Evolutionary conservation across 495 filamentous ascomycete genomes (phyloP).

Genomic region (Tetracladium marchalianum): DNA sequence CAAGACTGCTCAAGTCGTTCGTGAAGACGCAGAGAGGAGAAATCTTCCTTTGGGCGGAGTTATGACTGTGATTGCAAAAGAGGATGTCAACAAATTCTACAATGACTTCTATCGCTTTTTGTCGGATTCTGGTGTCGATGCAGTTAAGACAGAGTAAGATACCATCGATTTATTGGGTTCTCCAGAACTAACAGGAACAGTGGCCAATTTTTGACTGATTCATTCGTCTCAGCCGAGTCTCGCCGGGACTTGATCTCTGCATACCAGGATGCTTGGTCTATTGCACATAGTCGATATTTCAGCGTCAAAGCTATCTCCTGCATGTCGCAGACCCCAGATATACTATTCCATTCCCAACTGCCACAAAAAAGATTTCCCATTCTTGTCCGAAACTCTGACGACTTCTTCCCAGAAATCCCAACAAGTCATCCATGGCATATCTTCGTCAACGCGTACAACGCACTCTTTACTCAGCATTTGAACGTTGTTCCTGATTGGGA

Average conservation of each 20-base stretch:
- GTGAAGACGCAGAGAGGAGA: slow-evolving; percentile 38
- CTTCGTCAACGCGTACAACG: slow-evolving; percentile 86
- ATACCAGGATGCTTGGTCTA: slow-evolving; percentile 82
- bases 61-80: slow-evolving; percentile 62
- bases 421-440: slow-evolving; percentile 87
- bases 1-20: slow-evolving; percentile 57
- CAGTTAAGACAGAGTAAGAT: slow-evolving; percentile 58
- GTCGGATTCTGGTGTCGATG: slow-evolving; percentile 55
- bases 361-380: slow-evolving; percentile 58
- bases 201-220: slow-evolving; percentile 78
- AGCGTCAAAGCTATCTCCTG: slow-evolving; percentile 72
- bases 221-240: slow-evolving; percentile 53
- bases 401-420: slow-evolving; percentile 78
- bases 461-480: slow-evolving; percentile 60
- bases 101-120: slow-evolving; percentile 87
- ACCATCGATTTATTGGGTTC: background rate
- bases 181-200: slow-evolving; percentile 5
- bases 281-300: slow-evolving; percentile 69
- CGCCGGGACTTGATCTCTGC: slow-evolving; percentile 57
- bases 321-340: slow-evolving; percentile 81
- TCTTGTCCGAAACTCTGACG: slow-evolving; percentile 80
- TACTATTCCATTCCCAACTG: slow-evolving; percentile 74
- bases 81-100: slow-evolving; percentile 69
- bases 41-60: slow-evolving; percentile 45
- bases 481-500: slow-evolving; percentile 79